These are phyloP conservation scores for Serendipita sp. DNA, from an alignment of 768 basidiomycete genomes.

Conservation along the genomic window DNA sequence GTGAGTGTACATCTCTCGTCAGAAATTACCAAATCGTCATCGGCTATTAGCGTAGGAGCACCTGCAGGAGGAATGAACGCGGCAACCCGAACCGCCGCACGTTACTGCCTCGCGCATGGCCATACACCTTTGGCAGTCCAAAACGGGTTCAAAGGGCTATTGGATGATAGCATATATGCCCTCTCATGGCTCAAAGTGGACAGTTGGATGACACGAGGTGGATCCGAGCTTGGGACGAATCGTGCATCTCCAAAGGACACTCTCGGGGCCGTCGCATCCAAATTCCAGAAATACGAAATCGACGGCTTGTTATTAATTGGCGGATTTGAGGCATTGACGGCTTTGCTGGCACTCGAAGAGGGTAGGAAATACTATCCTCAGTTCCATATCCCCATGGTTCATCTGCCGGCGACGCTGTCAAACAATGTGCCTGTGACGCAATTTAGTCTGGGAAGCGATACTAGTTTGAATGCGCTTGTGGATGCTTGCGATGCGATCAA, in stretches of 20 bases:
- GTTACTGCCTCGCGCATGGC: constrained; percentile 84
- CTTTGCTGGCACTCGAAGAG: constrained; percentile 62
- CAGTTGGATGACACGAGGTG: constrained; percentile 89
- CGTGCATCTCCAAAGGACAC: constrained; percentile 73
- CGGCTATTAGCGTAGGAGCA: constrained; percentile 60
- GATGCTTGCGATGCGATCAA: constrained; percentile 98
- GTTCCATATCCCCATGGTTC: constrained; percentile 91
- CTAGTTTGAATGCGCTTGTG: constrained; percentile 92
- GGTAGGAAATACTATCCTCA: constrained; percentile 72
- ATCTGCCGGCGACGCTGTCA: constrained; percentile 90
- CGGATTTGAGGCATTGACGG: constrained; percentile 87
- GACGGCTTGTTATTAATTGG: constrained; percentile 80
- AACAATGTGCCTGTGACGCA: constrained; percentile 98
- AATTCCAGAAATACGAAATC: constrained; percentile 74
- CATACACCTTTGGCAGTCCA: constrained; percentile 86
- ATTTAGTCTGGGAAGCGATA: constrained; percentile 89
- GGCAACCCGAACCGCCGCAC: constrained; percentile 83
- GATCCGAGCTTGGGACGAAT: constrained; percentile 96
- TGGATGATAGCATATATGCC: constrained; percentile 75
- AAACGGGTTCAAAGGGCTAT: constrained; percentile 90
- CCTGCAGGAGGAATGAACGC: constrained; percentile 99
- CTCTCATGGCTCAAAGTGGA: constrained; percentile 95
- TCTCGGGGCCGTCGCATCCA: constrained; percentile 75
- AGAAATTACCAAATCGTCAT: constrained; percentile 8
- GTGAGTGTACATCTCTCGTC: constrained; percentile 30